Conservation (phyloP, 495 filamentous ascomycete genomes). For the Xeromyces bisporus region DNA sequence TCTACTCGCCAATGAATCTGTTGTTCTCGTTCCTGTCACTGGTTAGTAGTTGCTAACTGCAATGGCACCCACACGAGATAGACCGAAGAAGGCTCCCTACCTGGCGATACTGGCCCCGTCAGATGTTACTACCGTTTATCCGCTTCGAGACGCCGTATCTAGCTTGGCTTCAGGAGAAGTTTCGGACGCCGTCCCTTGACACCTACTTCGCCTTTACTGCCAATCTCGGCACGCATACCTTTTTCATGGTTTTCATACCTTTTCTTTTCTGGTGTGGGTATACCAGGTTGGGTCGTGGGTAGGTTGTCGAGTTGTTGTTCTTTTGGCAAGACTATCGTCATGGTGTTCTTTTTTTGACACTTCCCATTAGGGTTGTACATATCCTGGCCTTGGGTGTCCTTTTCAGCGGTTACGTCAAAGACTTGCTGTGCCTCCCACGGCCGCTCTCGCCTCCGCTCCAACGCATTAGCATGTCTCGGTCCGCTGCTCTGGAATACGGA, state of each 20-base stretch:
- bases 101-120: constrained; percentile 80
- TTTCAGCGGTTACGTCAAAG: constrained; percentile 85
- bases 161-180: constrained; percentile 60
- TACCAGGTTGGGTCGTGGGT: constrained; percentile 66
- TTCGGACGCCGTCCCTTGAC: constrained; percentile 68
- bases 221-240: constrained; percentile 94
- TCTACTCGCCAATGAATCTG: no score
- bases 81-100: constrained; percentile 66
- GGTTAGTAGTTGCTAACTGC: no score
- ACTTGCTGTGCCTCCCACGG: constrained; percentile 84
- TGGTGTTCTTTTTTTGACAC: no score
- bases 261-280: constrained; percentile 94
- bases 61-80: no score
- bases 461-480: constrained; percentile 92
- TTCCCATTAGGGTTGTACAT: constrained; percentile 54
- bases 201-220: constrained; percentile 93
- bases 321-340: no score
- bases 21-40: no score
- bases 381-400: constrained; percentile 81
- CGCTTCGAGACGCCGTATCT: constrained; percentile 94
- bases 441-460: constrained; percentile 86
- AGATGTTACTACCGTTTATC: constrained; percentile 67
- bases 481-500: constrained; percentile 85
- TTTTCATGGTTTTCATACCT: constrained; percentile 89
- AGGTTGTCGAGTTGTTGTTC: constrained; percentile 18